Base-by-base conservation (phyloP, 1,139 yeast species). In the Protomyces pachydermus region DNA sequence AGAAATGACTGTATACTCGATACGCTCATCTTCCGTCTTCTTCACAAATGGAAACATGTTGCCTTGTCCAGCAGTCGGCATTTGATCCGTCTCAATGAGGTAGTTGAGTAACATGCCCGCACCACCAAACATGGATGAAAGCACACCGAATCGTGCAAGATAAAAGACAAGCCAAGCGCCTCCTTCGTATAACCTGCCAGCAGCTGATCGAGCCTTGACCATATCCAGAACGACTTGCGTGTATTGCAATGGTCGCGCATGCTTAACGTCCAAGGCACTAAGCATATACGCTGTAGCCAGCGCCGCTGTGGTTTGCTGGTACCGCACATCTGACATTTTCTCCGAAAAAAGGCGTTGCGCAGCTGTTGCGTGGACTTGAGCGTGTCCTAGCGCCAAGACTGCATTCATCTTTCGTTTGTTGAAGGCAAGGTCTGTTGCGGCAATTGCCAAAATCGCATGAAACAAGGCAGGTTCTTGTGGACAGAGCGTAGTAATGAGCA, bases 21-120 rank as follows among this genome's bases (percentile, higher is more conserved):
- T 54, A n/a, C 58, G 32, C 35, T 60, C 58, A 35, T 60, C 57
- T 32, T 60, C 58, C 25, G 64, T 54, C 58, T 60, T 60, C 32
- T 60, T 60, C 32, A 60, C 32, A 35, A 54, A 54, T 3, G 64
- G 64, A 37, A 46, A 54, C 64, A 60, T 60, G 54, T 60, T 60
- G 48, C 64, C 64, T 35, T 60, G 58, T 10, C 64, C 64, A 34
- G 58, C 54, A 9, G 58, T 60, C 18, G 64, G 64, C 48, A 60
- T 23, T 34, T 54, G 58, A 39, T 60, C 64, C 38, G 38, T 54
- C 54, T 60, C 58, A 37, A 60, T 54, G 16, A 60, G 39, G n/a
- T 54, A 58, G 18, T 55, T 55, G 56, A 58, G 42, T n/a, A 58
- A 42, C 8, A 38, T 48, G 3, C 53, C 56, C 12, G 62, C 56